Base-by-base conservation (phyloP, 371 early-diverging fungal species). In the Phascolomyces articulosus region DNA sequence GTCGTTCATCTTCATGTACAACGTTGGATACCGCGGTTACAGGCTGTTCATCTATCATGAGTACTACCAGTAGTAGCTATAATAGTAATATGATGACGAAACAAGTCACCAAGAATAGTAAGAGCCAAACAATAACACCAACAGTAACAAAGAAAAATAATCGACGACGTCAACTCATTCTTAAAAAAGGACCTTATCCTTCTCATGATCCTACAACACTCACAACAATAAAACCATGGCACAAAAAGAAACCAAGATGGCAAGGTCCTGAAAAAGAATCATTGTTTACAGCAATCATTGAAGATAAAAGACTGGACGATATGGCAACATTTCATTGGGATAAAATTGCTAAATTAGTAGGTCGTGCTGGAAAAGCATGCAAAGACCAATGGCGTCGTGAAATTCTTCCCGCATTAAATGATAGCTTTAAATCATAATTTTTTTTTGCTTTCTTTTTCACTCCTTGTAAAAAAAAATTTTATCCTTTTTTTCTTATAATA, bases 311-410 rank as follows among this genome's bases (percentile, higher is more conserved):
- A 2, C 48, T 72, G 27, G 67, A 72, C 31, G 60, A 68, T 24
- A 68, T 72, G 62, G 18, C 68, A 16, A 66, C 68, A 1, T 68
- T 66, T 23, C 55, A 53, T 15, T 72, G 73, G 73, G 66, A 72
- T 40, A 48, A 44, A n/a, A 68, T 72, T 23, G 60, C 73, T 18
- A 49, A 23, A 24, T 20, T n/a, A 7, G 68, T 72, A 27, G 63
- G 66, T 1, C 62, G 66, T 64, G 58, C 49, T 34, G n/a, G 65
- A 63, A 60, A 67, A 44, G 53, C 65, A 54, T 67, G 77, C 58
- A 44, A 74, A 65, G 55, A 71, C 28, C 66, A 79, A 65, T 69
- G 77, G 75, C 55, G 73, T 61, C 38, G 65, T 41, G 21, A 73
- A 20, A 54, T 69, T 18, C 40, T 69, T 10, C 65, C 65, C 1